These are phyloP conservation scores for Alternaria sp. DNA, from an alignment of 2,329 filamentous ascomycete species.

Conservation along the genomic window DNA sequence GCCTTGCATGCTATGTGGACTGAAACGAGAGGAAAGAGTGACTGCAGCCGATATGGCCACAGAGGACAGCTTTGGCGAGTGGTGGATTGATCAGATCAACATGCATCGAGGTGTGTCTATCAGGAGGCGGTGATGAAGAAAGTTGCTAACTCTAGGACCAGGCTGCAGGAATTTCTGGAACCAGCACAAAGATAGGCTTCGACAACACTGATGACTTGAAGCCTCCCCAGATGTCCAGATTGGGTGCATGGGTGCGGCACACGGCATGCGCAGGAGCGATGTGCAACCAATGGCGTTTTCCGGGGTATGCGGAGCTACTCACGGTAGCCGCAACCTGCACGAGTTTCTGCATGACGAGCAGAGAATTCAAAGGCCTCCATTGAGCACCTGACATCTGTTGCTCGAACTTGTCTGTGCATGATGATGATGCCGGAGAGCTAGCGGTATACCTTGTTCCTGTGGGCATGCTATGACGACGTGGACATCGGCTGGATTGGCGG, in stretches of 20 bases:
- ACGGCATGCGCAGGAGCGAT: conserved; percentile 2
- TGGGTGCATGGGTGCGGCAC: conserved; percentile 3
- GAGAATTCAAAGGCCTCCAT: conserved; percentile 1
- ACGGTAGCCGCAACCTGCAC: background rate
- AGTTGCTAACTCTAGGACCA: conserved; percentile 35
- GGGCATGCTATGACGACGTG: background rate
- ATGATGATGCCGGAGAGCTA: background rate
- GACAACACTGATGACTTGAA: conserved; percentile 65
- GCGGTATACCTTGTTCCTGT: background rate
- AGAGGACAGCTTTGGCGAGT: conserved; percentile 93
- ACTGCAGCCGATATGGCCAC: conserved; percentile 76
- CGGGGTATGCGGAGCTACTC: conserved; percentile 18
- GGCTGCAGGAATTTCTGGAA: conserved; percentile 88
- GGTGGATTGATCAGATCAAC: conserved; percentile 79
- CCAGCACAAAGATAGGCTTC: conserved; percentile 73
- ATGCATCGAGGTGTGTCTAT: conserved; percentile 69
- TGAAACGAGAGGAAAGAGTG: conserved; percentile 87
- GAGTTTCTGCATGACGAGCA: conserved; percentile 9
- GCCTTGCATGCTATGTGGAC: conserved; percentile 83
- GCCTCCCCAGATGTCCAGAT: background rate
- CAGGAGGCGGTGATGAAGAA: conserved; percentile 40
- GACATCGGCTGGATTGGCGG: conserved; percentile 18
- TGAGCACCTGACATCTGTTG: background rate
- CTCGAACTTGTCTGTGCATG: background rate
- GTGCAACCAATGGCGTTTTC: conserved; percentile 15